Percentiles rank a stretch among this genome's conserved stretches.
Evolutionary conservation across 1,284 basidiomycete species (phyloP).

Genomic region (Anthracocystis setariae): DNA sequence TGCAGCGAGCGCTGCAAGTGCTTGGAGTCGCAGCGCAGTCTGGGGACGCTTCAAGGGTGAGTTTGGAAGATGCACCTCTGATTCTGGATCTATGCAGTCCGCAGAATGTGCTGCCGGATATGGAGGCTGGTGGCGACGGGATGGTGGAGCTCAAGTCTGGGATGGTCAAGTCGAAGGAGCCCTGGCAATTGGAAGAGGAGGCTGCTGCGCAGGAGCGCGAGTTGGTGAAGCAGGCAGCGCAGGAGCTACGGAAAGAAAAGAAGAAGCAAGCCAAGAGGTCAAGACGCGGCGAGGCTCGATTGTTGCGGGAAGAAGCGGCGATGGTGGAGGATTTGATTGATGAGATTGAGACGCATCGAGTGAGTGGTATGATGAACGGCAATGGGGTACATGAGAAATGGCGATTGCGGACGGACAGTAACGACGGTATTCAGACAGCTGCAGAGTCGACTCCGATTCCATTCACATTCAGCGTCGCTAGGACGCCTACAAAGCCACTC

Average conservation of each 20-base stretch:
- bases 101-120: constrained; percentile 5
- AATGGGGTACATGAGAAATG: constrained; percentile 3
- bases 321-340: constrained; percentile 36
- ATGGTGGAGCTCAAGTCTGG: background rate
- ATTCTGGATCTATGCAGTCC: constrained; percentile 32
- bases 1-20: constrained; percentile 23
- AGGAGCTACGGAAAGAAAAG: constrained; percentile 18
- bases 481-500: constrained; percentile 2
- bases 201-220: constrained; percentile 12
- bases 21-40: background rate
- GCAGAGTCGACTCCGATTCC: constrained; percentile 3
- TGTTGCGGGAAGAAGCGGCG: constrained; percentile 26
- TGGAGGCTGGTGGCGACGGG: background rate
- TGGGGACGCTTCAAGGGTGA: background rate
- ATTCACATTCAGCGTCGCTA: constrained; percentile 31
- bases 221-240: constrained; percentile 18
- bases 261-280: constrained; percentile 17
- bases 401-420: constrained; percentile 13
- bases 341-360: constrained; percentile 10
- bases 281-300: constrained; percentile 17
- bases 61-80: constrained; percentile 14
- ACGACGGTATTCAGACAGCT: background rate
- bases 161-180: constrained; percentile 4
- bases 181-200: constrained; percentile 15
- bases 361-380: background rate